Percentiles rank a stretch among this genome's conserved stretches.
Evolutionary conservation across 2,329 filamentous ascomycete species (phyloP).

Genomic region (Pyricularia grisea): DNA sequence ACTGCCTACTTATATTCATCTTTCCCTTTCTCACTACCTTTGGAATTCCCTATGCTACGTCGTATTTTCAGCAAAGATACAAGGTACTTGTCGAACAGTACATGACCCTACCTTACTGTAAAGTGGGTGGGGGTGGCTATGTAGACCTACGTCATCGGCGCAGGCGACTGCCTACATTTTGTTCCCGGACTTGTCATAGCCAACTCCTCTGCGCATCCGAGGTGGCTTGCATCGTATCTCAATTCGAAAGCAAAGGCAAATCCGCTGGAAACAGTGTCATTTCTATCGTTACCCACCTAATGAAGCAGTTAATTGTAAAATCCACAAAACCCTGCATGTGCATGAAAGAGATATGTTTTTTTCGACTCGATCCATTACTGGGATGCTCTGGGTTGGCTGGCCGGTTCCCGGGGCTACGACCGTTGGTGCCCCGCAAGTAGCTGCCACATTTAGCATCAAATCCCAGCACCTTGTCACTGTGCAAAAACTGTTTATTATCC

Average conservation of each 20-base stretch:
- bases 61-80: no score
- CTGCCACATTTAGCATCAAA: not conserved
- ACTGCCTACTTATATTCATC: not conserved
- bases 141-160: not conserved
- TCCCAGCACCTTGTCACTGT: not conserved
- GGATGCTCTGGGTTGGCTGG: not conserved
- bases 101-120: no score
- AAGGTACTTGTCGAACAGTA: no score
- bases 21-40: not conserved
- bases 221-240: not conserved
- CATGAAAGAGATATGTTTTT: not conserved
- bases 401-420: not conserved
- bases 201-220: not conserved
- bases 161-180: not conserved
- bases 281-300: not conserved
- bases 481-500: not conserved
- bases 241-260: not conserved
- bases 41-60: not conserved
- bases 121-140: not conserved
- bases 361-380: not conserved
- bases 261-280: not conserved
- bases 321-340: not conserved
- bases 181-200: not conserved
- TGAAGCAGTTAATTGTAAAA: not conserved
- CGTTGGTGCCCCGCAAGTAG: not conserved